Percentiles rank a stretch among this genome's conserved stretches.
Conservation (phyloP, 2,329 filamentous ascomycete species). For the Fusarium fujikuroi region DNA sequence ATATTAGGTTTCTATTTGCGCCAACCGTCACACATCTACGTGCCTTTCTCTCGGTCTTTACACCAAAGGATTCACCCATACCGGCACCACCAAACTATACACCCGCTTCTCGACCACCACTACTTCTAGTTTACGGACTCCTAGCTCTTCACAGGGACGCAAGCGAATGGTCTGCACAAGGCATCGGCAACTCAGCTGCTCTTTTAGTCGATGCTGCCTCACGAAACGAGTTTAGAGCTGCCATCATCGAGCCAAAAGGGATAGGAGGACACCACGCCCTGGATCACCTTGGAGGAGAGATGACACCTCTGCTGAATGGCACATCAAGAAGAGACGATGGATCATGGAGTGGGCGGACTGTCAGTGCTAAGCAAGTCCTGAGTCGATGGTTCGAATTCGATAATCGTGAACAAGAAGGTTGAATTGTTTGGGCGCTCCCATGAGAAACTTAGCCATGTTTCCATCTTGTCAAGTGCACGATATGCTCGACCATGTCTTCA, state of each 20-base stretch:
- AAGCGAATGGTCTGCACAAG: conserved; percentile 81
- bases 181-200: conserved; percentile 71
- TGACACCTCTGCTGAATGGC: conserved; percentile 71
- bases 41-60: conserved; percentile 74
- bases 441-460: neutral
- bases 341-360: conserved; percentile 67
- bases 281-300: conserved; percentile 58
- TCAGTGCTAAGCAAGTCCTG: conserved; percentile 67
- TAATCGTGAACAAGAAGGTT: neutral
- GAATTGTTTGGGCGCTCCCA: neutral
- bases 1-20: conserved; percentile 77
- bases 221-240: conserved; percentile 55
- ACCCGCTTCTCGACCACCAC: conserved; percentile 45
- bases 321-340: conserved; percentile 62
- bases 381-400: conserved; percentile 69
- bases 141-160: conserved; percentile 73
- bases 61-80: conserved; percentile 50
- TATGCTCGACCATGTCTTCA: neutral
- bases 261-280: conserved; percentile 45
- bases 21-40: conserved; percentile 81
- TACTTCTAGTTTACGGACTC: conserved; percentile 73
- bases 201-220: conserved; percentile 69
- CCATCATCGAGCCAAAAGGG: conserved; percentile 59
- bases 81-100: conserved; percentile 50
- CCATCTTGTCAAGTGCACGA: neutral